These are phyloP conservation scores for Rhodotorula sp. DNA, from an alignment of 1,284 basidiomycete genomes.

Conservation along the genomic window DNA sequence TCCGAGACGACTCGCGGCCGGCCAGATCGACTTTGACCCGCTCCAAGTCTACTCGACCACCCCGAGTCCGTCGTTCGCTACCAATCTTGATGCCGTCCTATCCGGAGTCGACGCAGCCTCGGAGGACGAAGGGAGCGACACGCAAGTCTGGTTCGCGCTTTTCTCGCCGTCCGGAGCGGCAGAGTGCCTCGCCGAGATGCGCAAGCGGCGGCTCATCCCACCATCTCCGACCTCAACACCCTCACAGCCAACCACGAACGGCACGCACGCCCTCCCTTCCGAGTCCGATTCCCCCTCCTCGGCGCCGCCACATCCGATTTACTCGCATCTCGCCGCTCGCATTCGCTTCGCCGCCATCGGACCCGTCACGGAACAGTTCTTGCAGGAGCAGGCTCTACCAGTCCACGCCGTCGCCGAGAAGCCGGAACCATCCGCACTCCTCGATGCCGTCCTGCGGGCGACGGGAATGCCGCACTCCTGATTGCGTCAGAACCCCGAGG, in stretches of 20 bases:
- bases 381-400: neutral
- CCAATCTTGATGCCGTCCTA: neutral
- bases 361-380: neutral
- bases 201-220: neutral
- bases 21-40: constrained; percentile 9
- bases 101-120: neutral
- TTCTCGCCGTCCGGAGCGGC: constrained; percentile 9
- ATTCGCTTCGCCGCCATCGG: constrained; percentile 9
- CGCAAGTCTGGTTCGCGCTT: constrained; percentile 5
- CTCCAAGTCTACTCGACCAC: constrained; percentile 14
- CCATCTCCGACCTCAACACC: neutral
- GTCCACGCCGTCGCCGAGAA: neutral
- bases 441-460: neutral
- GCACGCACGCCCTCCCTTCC: neutral
- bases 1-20: constrained; percentile 53
- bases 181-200: constrained; percentile 2
- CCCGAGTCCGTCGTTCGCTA: neutral
- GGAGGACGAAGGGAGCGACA: neutral
- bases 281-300: neutral
- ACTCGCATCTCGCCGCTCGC: neutral
- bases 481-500: neutral
- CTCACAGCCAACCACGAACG: neutral
- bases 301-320: no score
- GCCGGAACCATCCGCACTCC: neutral
- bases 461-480: neutral